These are phyloP conservation scores for Thozetella sp. DNA, from an alignment of 495 filamentous ascomycete genomes.

Conservation along the genomic window DNA sequence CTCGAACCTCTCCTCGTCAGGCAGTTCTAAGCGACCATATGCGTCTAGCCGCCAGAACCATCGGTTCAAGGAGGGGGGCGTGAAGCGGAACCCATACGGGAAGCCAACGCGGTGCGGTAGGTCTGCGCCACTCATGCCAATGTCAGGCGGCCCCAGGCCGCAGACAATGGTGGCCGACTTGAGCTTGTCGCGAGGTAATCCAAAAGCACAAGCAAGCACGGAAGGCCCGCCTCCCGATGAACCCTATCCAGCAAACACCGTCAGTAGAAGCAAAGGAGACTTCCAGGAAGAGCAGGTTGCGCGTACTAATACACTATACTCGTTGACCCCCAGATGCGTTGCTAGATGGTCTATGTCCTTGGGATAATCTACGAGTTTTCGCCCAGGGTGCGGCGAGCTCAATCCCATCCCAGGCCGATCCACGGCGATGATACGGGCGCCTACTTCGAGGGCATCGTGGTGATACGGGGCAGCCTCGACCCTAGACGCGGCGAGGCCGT, in stretches of 20 bases:
- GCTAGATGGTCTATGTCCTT: slow-evolving; percentile 36
- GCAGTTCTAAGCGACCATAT: slow-evolving; percentile 9
- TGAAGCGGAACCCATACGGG: slow-evolving; percentile 14
- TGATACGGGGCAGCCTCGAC: slow-evolving; percentile 32
- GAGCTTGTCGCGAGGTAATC: slow-evolving; percentile 29
- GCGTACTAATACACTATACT: neutral
- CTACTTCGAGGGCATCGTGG: slow-evolving; percentile 17
- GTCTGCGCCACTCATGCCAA: slow-evolving; percentile 17
- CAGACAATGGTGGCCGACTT: slow-evolving; percentile 27
- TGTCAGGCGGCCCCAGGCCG: slow-evolving; percentile 27
- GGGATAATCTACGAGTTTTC: slow-evolving; percentile 38
- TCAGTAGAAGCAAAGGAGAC: neutral
- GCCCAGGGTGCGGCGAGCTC: slow-evolving; percentile 34
- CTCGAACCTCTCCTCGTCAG: slow-evolving; percentile 9
- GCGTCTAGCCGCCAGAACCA: slow-evolving; percentile 18
- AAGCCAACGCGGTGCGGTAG: slow-evolving; percentile 18
- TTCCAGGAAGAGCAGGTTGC: neutral
- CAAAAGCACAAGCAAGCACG: slow-evolving; percentile 41
- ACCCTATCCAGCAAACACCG: slow-evolving; percentile 38
- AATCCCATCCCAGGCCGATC: slow-evolving; percentile 46
- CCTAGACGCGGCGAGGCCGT: slow-evolving; percentile 44
- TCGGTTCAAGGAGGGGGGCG: slow-evolving; percentile 6
- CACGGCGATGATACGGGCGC: slow-evolving; percentile 35
- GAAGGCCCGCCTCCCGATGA: slow-evolving; percentile 47
- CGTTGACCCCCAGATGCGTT: slow-evolving; percentile 26